These are phyloP conservation scores for Coemansia sp. DNA, from an alignment of 192 early-diverging fungal genomes.

Conservation along the genomic window DNA sequence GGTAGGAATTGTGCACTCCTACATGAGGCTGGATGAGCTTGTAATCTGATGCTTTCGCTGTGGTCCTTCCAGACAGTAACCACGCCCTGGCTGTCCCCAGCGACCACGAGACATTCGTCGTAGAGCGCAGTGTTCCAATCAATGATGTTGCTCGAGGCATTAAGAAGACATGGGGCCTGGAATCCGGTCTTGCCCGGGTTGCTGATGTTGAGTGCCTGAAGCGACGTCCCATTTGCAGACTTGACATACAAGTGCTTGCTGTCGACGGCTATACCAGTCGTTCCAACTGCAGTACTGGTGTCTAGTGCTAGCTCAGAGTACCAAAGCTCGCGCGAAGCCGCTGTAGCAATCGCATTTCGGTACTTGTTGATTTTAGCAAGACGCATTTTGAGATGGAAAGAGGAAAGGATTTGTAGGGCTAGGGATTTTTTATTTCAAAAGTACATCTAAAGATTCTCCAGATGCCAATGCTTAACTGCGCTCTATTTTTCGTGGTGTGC, in stretches of 20 bases:
- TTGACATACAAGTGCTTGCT: slow-evolving; percentile 28
- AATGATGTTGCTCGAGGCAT: slow-evolving; percentile 16
- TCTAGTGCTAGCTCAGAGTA: slow-evolving; percentile 42
- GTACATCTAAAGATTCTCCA: too few species aligned
- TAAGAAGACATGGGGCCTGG: slow-evolving; percentile 3
- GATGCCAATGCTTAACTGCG: too few species aligned
- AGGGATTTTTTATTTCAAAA: too few species aligned
- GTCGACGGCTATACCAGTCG: slow-evolving; percentile 43
- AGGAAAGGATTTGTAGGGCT: too few species aligned
- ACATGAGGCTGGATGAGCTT: slow-evolving; percentile 25
- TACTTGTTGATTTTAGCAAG: slow-evolving; percentile 43
- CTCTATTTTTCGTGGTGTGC: too few species aligned
- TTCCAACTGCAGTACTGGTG: slow-evolving; percentile 15
- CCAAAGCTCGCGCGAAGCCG: slow-evolving; percentile 38
- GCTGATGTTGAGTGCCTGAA: slow-evolving; percentile 31
- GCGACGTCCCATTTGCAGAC: slow-evolving; percentile 22
- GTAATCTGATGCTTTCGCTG: neutral
- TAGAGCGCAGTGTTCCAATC: slow-evolving; percentile 36
- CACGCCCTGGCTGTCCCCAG: slow-evolving; percentile 31
- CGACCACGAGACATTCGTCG: slow-evolving; percentile 26
- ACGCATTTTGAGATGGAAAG: slow-evolving; percentile 22
- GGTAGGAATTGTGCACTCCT: slow-evolving; percentile 36
- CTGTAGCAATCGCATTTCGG: slow-evolving; percentile 39
- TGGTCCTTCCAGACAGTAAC: slow-evolving; percentile 38
- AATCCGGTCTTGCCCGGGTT: slow-evolving; percentile 23